Evolutionary conservation across 495 filamentous ascomycete species (phyloP).

Genomic region (Penicillium coprophilum): DNA sequence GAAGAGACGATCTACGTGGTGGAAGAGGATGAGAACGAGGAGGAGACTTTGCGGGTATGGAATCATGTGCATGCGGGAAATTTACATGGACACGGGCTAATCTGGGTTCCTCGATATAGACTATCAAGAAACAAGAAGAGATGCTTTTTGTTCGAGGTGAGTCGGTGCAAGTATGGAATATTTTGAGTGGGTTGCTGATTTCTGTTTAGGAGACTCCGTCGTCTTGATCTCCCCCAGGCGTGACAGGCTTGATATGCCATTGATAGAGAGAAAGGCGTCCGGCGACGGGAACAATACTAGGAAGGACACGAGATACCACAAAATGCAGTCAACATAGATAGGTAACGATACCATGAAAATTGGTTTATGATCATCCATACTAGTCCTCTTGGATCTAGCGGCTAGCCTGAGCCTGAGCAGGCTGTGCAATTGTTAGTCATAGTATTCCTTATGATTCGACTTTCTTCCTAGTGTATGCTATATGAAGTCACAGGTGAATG

Average conservation of each 20-base stretch:
- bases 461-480: conserved; percentile 12
- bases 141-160: conserved; percentile 99
- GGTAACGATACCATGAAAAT: conserved; percentile 36
- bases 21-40: conserved; percentile 79
- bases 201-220: conserved; percentile 77
- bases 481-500: not conserved
- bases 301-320: conserved; percentile 25
- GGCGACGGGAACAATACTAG: conserved; percentile 21
- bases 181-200: conserved; percentile 14
- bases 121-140: conserved; percentile 91
- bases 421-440: conserved; percentile 15
- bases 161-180: conserved; percentile 19
- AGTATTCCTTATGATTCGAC: conserved; percentile 20
- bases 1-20: conserved; percentile 95
- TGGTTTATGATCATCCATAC: conserved; percentile 20
- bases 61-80: conserved; percentile 14
- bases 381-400: conserved; percentile 5
- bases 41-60: conserved; percentile 67
- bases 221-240: conserved; percentile 85
- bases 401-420: not conserved
- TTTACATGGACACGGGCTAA: conserved; percentile 13
- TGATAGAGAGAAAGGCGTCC: conserved; percentile 26
- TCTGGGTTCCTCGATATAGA: conserved; percentile 51
- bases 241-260: conserved; percentile 28
- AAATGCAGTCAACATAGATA: conserved; percentile 28